Base-by-base conservation (phyloP, 2,329 filamentous ascomycete genomes). In the Ramichloridium luteum region DNA sequence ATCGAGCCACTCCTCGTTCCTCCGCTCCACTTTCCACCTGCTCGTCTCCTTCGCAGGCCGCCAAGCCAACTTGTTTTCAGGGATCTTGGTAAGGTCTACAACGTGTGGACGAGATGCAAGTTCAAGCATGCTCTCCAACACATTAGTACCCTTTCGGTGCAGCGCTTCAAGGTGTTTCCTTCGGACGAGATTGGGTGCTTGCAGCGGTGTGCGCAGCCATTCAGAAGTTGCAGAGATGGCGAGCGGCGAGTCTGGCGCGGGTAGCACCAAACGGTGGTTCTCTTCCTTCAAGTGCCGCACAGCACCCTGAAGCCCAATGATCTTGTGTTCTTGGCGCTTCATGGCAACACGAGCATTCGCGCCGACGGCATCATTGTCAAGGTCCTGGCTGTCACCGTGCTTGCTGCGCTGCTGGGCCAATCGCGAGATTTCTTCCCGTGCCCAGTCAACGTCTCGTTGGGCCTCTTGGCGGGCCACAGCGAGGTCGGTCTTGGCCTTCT, bases 281-380 rank as follows among this genome's bases (percentile, higher is more conserved):
- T 82, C 77, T 42, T 78, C 71, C 15, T 76, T 67, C 16, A 84
- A 62, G 53, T 74, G 80, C 8, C 74, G 67, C 27, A 82, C 72
- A 1, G 77, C 74, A 2, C 71, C 68, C 49, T 81, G 42, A 68
- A 34, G 80, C 55, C 43, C 64, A 65, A 34, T 65, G 66, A 46
- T 85, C 75, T 37, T 88, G 77, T 44, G 68, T 67, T 54, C 77
- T 74, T 44, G 86, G 70, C 6, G 64, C 63, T 43, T 85, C 78
- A 51, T 38, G 59, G 85, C 76, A 54, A 88, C 79, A 32, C 75
- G 70, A 16, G 75, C 74, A 1, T 74, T 80, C 4, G 76, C 73
- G 28, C 80, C 76, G 16, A 77, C 74, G 15, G 72, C 70, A 49
- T 80, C 74, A 48, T 77, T 68, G 13, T 72, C 70, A 8, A 70